Base-by-base conservation (phyloP, 2,329 filamentous ascomycete species). In the Ophiostoma ips region DNA sequence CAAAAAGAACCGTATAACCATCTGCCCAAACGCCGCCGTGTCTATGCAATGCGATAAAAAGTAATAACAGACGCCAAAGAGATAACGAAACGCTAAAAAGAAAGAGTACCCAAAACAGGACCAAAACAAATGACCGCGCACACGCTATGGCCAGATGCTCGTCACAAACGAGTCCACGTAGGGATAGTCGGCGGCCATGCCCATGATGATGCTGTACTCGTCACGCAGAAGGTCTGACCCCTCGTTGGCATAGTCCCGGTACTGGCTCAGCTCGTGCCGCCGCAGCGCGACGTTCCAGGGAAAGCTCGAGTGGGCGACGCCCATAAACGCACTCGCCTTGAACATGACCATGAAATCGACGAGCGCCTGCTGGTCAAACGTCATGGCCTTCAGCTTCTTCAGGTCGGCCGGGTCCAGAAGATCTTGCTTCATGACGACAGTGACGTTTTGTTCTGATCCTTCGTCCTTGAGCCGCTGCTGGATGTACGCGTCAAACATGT, bases 261-360 rank as follows among this genome's bases (percentile, higher is more conserved):
- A 63, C 7, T 31, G 51, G 57, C 62, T 64, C 11, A 63, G 40
- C 56, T 64, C 61, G 38, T 64, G 62, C 36, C 62, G 57, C 31
- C 61, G 59, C 48, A 64, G 52, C 1, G 62, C 62, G 12, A 64
- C 56, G 5, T 56, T 63, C 62, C 62, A 64, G 6, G 62, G 59
- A 40, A 63, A 64, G 41, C 62, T 64, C 1, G 61, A 62, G 49
- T 59, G 58, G 11, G 61, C 61, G 1, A 64, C 61, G 13, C 62
- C 62, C 61, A 63, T 63, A 33, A 64, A 64, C 0, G 56, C 55
- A 49, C 59, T 63, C 36, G 61, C 57, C 52, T 58, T 60, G 54
- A 63, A 62, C 55, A 64, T 58, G 43, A 64, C 55, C 37, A 62
- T 33, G 16, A 64, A 64, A 53, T 64, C 62, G 5, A 64, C 57